Evolutionary conservation across 1,284 basidiomycete species (phyloP), one percentile per base, ranked within the genome.

Genomic region (Rhodotorula glutinis): DNA sequence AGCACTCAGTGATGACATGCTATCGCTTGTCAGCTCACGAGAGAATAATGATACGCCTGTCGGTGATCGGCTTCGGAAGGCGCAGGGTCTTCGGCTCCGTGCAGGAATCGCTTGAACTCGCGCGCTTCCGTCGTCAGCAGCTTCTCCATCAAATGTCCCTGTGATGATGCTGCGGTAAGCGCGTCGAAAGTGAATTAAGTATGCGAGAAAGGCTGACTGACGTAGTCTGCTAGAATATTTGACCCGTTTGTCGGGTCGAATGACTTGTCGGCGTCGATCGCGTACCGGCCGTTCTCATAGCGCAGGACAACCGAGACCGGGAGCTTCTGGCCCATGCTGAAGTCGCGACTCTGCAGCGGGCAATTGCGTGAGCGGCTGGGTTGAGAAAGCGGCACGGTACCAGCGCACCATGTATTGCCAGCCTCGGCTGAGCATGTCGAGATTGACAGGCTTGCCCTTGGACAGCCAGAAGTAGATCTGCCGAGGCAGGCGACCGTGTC

Each of bases 81-180:
- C n/a, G 79, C 69, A 3, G 77, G 73, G 9, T 76, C 67, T 1
- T 79, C 77, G 13, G 80, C 78, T 3, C 81, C 79, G 21, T 85
- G 85, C 71, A 88, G 80, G 70, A 88, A 86, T 1, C 81, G 80
- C 44, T 81, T 81, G 77, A 96, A 95, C 54, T 89, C 85, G 11
- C 83, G 80, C 3, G 83, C 80, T 0, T 86, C 77, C 54, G 84
- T 81, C 0, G 93, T 97, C 57, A 98, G 78, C 77, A 91, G 88
- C 76, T 91, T 95, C 78, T 98, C 95, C 49, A 97, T 81, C 67
- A 95, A 83, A 7, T 88, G 89, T 4, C 94, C 94, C 87, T 93
- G 75, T 11, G 73, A 51, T 47, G 52, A 52, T 10, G 5, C 13
- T 57, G 25, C 19, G 7, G 8, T 9, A 21, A 16, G 33, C 43